Base-by-base conservation (phyloP, 139 green algal genomes). In the Yamagishiella unicocca region DNA sequence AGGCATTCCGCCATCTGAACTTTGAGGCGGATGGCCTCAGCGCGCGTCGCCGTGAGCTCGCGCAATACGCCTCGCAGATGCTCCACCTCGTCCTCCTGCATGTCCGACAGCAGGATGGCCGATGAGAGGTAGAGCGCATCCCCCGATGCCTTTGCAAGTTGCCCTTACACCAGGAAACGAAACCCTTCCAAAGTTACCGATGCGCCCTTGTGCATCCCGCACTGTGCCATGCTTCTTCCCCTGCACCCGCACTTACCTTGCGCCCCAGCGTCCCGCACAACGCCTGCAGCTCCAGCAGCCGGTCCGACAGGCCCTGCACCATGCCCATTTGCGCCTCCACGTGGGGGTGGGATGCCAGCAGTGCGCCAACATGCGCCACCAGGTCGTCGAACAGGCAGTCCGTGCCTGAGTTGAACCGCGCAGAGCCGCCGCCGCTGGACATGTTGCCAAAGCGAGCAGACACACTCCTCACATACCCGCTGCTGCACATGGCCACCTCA, bases 81-180 rank as follows among this genome's bases (percentile, higher is more conserved):
- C 58, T 82, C 46, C 29, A 84, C 58, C 79, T 90, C 87, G 22
- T 88, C 55, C 55, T 88, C 87, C 87, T 90, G 62, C 3, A n/a
- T 5, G 62, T 25, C 50, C 12, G 50, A 17, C 12, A 17, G 50
- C 50, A 58, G 17, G 17, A 17, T 12, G 17, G 12, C 12, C 12
- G 12, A 58, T 25, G 50, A 58, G 50, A 58, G 17, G 50, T 12
- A 17, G 50, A 58, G 12, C 50, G 17, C 50, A 58, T 58, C 58
- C 12, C 58, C 58, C 58, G 10, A 9, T 67, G 12, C 58, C 14
- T n/a, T n/a, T n/a, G n/a, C n/a, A n/a, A n/a, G n/a, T n/a, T n/a
- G n/a, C n/a, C n/a, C n/a, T n/a, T n/a, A n/a, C n/a, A n/a, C n/a
- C n/a, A n/a, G n/a, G n/a, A n/a, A n/a, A n/a, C n/a, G n/a, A n/a